Evolutionary conservation across 352 stramenopile species (phyloP).

Genomic region (Phytophthora uliginosa): DNA sequence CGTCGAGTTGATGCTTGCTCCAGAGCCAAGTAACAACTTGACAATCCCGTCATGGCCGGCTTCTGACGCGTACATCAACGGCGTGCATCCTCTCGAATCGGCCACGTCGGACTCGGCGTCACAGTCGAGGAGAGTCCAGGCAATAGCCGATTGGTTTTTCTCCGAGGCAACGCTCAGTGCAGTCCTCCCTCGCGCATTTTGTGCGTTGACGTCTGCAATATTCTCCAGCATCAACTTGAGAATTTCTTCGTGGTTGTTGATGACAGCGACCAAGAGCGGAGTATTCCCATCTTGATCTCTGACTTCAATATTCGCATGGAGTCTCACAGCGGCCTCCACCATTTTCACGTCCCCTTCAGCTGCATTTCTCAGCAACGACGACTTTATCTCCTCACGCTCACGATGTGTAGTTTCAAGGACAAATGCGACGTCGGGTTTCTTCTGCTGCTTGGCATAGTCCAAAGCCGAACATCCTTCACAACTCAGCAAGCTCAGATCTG

Average conservation of each 20-base stretch:
- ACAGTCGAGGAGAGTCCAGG: background rate
- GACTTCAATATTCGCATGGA: conserved; percentile 1
- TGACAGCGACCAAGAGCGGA: background rate
- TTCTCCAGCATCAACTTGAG: conserved; percentile 1
- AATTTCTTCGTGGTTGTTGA: background rate
- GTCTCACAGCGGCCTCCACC: background rate
- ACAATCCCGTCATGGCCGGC: background rate
- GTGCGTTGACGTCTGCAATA: background rate
- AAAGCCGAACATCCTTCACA: background rate
- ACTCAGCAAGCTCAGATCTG: background rate
- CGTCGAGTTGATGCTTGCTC: background rate
- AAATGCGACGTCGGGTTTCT: background rate
- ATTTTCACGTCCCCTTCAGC: background rate
- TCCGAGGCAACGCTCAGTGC: background rate
- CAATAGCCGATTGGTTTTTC: background rate
- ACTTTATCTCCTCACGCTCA: conserved; percentile 2
- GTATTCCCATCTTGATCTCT: background rate
- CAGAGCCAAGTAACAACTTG: background rate
- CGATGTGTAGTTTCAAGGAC: background rate
- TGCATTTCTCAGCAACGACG: background rate
- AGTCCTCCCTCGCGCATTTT: conserved; percentile 1
- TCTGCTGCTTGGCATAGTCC: background rate
- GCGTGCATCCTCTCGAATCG: background rate
- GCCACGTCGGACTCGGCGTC: background rate
- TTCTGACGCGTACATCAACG: conserved; percentile 2